phyloP scores from a whole-genome alignment of 148 eudicot species.

The Diospyros lotus region DNA sequence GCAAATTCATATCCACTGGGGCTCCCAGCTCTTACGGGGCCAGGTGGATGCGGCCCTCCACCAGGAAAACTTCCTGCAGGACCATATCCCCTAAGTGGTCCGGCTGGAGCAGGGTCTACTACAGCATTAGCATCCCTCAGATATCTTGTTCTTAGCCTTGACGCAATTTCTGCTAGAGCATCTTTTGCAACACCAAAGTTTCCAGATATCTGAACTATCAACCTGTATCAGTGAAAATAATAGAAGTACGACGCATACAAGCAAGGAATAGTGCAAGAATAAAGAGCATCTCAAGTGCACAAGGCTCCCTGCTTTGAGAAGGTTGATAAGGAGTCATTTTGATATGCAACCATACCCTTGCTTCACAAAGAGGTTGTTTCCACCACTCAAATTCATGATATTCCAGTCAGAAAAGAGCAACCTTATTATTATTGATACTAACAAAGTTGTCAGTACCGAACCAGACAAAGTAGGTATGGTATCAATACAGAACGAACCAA shows the following conservation, averaged over 20 bases:
- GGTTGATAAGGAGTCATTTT: too few relatives aligned
- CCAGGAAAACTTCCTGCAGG: conserved; percentile 30
- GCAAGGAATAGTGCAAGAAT: not conserved
- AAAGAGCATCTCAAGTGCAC: too few relatives aligned
- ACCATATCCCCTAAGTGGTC: conserved; percentile 42
- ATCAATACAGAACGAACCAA: too few relatives aligned
- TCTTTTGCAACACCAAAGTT: conserved; percentile 63
- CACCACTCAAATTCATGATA: too few relatives aligned
- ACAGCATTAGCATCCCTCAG: conserved; percentile 45
- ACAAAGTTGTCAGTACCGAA: too few relatives aligned
- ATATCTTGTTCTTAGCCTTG: conserved; percentile 64
- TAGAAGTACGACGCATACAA: conserved; percentile 4
- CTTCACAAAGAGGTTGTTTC: too few relatives aligned
- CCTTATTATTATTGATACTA: too few relatives aligned
- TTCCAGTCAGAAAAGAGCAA: too few relatives aligned
- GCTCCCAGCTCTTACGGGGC: conserved; percentile 36
- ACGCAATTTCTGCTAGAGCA: conserved; percentile 67
- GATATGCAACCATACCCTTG: too few relatives aligned
- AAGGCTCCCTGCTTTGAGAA: too few relatives aligned
- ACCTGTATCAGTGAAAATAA: conserved; percentile 4
- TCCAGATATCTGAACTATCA: conserved; percentile 55
- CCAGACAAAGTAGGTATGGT: too few relatives aligned
- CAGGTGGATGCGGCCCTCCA: conserved; percentile 33
- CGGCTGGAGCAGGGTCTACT: conserved; percentile 34
- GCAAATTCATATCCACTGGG: conserved; percentile 29